These are phyloP conservation scores for Leishmania guyanensis DNA, from an alignment of 208 protist species.

Conservation along the genomic window DNA sequence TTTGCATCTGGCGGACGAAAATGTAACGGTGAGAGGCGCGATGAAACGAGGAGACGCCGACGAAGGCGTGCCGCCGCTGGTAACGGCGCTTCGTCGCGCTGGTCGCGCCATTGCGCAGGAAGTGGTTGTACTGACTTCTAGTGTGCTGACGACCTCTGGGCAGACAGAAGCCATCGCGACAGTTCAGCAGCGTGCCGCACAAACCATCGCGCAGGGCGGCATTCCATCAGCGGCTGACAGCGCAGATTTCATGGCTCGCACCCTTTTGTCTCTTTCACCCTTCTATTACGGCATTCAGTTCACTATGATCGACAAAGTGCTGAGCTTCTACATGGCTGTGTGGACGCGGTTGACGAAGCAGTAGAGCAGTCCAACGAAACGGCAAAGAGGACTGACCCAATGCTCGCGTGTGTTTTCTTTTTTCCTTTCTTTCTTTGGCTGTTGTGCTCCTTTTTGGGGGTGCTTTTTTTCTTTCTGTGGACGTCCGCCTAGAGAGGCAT, in stretches of 20 bases:
- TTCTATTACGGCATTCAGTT: constrained; percentile 68
- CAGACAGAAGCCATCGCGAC: constrained; percentile 45
- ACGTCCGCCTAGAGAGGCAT: background rate
- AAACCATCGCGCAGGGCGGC: constrained; percentile 24
- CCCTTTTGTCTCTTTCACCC: constrained; percentile 43
- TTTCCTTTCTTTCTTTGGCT: background rate
- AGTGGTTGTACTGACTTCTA: constrained; percentile 32
- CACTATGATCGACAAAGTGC: constrained; percentile 67
- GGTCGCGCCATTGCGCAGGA: constrained; percentile 53
- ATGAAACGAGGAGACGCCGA: constrained; percentile 8
- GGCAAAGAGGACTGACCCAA: background rate
- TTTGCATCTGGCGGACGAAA: background rate
- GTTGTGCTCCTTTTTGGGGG: background rate
- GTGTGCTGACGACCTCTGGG: constrained; percentile 40
- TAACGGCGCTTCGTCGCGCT: constrained; percentile 46
- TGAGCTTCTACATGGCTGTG: constrained; percentile 85
- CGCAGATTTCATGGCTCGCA: constrained; percentile 47
- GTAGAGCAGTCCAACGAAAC: constrained; percentile 3
- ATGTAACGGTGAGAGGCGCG: no score
- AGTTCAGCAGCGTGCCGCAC: constrained; percentile 33
- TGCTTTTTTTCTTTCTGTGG: background rate
- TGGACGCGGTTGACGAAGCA: constrained; percentile 68
- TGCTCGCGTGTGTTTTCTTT: background rate
- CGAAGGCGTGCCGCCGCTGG: constrained; percentile 32
- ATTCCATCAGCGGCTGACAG: constrained; percentile 60